These are phyloP conservation scores for Murraya paniculata DNA, from an alignment of 345 rosid genomes.

Conservation along the genomic window DNA sequence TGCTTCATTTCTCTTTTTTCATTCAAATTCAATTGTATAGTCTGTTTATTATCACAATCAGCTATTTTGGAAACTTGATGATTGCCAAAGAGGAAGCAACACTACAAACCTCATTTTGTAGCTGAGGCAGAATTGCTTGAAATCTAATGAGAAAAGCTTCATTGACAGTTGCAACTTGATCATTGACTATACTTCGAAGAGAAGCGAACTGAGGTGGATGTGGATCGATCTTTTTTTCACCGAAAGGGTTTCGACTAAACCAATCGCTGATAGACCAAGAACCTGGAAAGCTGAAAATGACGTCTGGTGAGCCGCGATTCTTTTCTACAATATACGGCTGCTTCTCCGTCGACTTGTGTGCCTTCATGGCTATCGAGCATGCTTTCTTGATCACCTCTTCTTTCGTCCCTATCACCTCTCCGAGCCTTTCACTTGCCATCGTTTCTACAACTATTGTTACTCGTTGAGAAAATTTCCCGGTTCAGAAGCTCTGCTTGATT, in stretches of 20 bases:
- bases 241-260: constrained; percentile 46
- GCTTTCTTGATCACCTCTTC: constrained; percentile 41
- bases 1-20: neutral
- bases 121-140: constrained; percentile 18
- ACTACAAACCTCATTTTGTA: constrained; percentile 39
- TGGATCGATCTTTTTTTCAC: constrained; percentile 43
- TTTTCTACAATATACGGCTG: constrained; percentile 30
- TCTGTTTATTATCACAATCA: neutral
- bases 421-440: constrained; percentile 26
- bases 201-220: constrained; percentile 41
- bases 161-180: constrained; percentile 52
- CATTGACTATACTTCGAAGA: constrained; percentile 53
- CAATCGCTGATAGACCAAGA: constrained; percentile 38
- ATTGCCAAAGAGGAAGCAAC: neutral
- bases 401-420: constrained; percentile 22
- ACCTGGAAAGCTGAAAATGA: constrained; percentile 52
- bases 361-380: constrained; percentile 36
- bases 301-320: constrained; percentile 12
- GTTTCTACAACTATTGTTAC: neutral
- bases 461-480: neutral
- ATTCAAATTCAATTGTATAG: neutral
- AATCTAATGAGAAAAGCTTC: constrained; percentile 50
- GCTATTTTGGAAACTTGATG: neutral
- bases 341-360: constrained; percentile 30
- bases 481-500: neutral